Evolutionary conservation across 768 basidiomycete genomes (phyloP).

Genomic region (Calocybe cyanea): DNA sequence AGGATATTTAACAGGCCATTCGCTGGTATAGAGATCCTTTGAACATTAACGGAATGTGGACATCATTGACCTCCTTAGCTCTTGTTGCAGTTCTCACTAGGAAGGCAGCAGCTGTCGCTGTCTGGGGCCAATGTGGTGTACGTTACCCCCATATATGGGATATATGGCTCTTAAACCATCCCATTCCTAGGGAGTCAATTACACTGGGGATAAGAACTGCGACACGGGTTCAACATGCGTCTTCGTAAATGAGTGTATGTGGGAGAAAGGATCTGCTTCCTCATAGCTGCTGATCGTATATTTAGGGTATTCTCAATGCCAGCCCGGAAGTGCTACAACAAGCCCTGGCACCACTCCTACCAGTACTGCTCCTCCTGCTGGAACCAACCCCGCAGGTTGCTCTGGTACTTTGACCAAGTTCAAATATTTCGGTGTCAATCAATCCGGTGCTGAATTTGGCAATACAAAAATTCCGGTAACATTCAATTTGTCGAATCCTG

Average conservation of each 20-base stretch:
- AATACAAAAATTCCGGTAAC: constrained; percentile 43
- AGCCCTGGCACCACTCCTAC: constrained; percentile 26
- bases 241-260: constrained; percentile 38
- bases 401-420: constrained; percentile 48
- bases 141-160: constrained; percentile 10
- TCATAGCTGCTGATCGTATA: background rate
- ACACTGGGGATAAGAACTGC: constrained; percentile 41
- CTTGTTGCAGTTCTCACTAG: constrained; percentile 25
- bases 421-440: constrained; percentile 60
- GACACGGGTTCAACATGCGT: constrained; percentile 41
- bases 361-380: constrained; percentile 21
- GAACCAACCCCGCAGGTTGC: constrained; percentile 27
- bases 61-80: constrained; percentile 29
- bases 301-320: constrained; percentile 48
- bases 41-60: constrained; percentile 22
- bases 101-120: constrained; percentile 30
- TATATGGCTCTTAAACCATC: background rate
- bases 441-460: constrained; percentile 63
- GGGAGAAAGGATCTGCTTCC: background rate
- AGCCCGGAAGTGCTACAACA: constrained; percentile 21
- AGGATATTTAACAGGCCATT: constrained; percentile 7
- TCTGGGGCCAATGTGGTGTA: constrained; percentile 53
- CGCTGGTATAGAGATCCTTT: background rate
- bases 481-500: background rate
- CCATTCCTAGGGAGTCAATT: constrained; percentile 32